Base-by-base conservation (phyloP, 805 yeast genomes). In the Myxozyma kluyveri region DNA sequence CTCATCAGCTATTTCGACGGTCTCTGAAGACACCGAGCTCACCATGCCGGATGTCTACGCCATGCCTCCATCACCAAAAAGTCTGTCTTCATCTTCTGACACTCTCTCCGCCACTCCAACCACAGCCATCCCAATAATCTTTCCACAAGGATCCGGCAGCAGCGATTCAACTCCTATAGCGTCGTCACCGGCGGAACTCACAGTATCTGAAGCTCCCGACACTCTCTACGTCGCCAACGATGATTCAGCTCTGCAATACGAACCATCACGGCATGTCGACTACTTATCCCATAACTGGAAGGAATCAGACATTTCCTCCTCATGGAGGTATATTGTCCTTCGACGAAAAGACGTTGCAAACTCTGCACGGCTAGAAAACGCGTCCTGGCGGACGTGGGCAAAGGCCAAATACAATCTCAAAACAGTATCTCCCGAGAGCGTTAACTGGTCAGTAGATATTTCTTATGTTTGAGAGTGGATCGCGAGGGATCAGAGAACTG, bases 271-370 rank as follows among this genome's bases (percentile, higher is more conserved):
- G 49, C 97, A 90, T 65, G 99, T 93, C 6, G 99, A 93, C 72
- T 93, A 93, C 69, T 75, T 93, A 46, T 86, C 96, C 3, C 96
- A 93, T 67, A 78, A 93, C 67, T 93, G 99, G 99, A 88, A 88
- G 62, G 98, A 90, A 59, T 72, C 82, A 3, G 99, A 93, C 66
- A 87, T 93, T 27, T 87, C 95, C 10, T 87, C 87, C 57, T 88
- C 96, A 27, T 93, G 99, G 99, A 77, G 96, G 60, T 93, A 93
- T 67, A 85, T 93, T 51, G 89, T 88, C 39, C 71, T 81, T 56
- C 82, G 86, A 61, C 79, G 95, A 42, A 86, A 86, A 58, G 91
- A 87, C 65, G 85, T 87, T 55, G 95, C 96, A 36, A 82, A 81
- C 72, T 81, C 81, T 60, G 95, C 86, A 6, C 72, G 95, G 43